phyloP scores from a whole-genome alignment of 202 grass and related monocot species.

The Dendrocalamus latiflorus region DNA sequence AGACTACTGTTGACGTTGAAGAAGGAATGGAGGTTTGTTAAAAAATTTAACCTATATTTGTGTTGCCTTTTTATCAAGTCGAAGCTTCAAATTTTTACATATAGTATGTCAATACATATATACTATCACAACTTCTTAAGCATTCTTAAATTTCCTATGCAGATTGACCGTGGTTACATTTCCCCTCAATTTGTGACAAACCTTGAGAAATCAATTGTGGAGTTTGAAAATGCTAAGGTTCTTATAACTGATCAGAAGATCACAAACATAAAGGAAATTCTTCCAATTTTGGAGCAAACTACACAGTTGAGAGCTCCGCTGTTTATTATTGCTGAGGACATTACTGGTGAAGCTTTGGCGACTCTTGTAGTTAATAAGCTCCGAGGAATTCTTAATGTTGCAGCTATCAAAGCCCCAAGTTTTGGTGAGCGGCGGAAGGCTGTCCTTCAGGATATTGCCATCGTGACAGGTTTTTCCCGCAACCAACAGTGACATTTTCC shows the following conservation, averaged over 20 bases:
- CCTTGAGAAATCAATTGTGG: conserved; percentile 61
- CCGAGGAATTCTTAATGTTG: conserved; percentile 61
- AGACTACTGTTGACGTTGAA: conserved; percentile 64
- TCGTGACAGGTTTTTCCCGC: conserved; percentile 46
- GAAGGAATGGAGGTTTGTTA: conserved; percentile 72
- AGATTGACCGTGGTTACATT: conserved; percentile 65
- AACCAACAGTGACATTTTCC: neutral
- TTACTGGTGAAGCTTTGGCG: conserved; percentile 65
- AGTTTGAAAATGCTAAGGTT: conserved; percentile 70
- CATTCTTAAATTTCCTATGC: conserved; percentile 15
- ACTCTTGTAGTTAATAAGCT: conserved; percentile 80
- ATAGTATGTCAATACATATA: neutral
- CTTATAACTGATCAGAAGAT: conserved; percentile 74
- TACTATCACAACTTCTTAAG: neutral
- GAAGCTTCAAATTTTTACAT: neutral
- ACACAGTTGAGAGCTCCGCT: conserved; percentile 58
- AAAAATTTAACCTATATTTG: neutral
- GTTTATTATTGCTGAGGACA: conserved; percentile 64
- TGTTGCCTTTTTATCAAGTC: neutral
- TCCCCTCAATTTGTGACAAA: conserved; percentile 68
- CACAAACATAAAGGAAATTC: conserved; percentile 66
- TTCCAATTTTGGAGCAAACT: conserved; percentile 64
- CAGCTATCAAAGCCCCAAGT: conserved; percentile 69
- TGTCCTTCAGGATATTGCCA: conserved; percentile 70
- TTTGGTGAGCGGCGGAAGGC: conserved; percentile 64